Evolutionary conservation across 164 flowering plant genomes (phyloP), one percentile per base, ranked within the genome.

Genomic region (Buxus sempervirens): DNA sequence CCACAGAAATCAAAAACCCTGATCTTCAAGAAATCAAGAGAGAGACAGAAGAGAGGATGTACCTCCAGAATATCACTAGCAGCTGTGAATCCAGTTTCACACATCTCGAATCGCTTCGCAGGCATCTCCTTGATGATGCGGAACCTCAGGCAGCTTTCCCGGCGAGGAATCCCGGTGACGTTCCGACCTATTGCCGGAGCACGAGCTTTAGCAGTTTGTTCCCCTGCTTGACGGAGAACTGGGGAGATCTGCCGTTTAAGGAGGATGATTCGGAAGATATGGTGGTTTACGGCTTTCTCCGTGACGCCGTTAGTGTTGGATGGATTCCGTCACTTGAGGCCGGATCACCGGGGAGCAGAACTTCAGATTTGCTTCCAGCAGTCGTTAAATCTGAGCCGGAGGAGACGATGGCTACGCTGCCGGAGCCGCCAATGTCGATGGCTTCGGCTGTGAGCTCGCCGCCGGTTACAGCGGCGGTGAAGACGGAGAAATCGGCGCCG

Each of bases 271-370:
- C 75, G 7, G 80, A 77, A 27, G 80, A 73, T 67, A 90, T 94
- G 97, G 67, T 94, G 0, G 70, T 91, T 1, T 88, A 76, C 67
- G 81, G 84, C 1, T 69, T 89, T 9, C 82, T 91, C 54, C 82
- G 77, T 9, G 93, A 91, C 55, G 96, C 95, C 49, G 79, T 84
- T 25, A 80, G 38, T n/a, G 74, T 64, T n/a, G 97, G 98, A 0
- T 89, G 96, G 97, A 67, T 75, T 28, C 96, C 97, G 18, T 74
- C 70, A 5, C 63, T 67, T 5, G 24, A 53, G 4, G 27, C 72
- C 0, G 59, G 38, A 0, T 32, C 67, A 15, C 9, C 68, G 0
- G 75, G 53, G 24, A n/a, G 23, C 14, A 6, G 24, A 23, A 56
- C 22, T 32, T 16, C 15, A 22, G 9, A 53, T 9, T 59, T n/a